Conservation (phyloP, 129 eudicot genomes). For the Flaveria sonorensis region DNA sequence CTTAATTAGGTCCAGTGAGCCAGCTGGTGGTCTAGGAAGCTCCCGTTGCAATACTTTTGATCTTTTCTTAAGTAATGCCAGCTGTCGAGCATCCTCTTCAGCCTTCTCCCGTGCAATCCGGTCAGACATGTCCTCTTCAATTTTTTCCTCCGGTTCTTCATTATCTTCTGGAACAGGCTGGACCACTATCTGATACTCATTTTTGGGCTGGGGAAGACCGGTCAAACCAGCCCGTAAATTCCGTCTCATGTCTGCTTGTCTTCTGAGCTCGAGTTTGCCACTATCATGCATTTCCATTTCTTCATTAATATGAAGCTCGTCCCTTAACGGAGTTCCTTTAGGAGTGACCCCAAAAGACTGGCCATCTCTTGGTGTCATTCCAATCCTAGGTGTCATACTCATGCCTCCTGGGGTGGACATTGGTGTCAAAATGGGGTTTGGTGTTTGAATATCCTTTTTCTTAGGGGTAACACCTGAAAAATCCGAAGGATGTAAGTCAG, state of each 20-base stretch:
- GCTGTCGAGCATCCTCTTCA: conserved; percentile 86
- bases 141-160: conserved; percentile 87
- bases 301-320: conserved; percentile 88
- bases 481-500: conserved; percentile 93
- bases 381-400: conserved; percentile 81
- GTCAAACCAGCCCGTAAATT: conserved; percentile 75
- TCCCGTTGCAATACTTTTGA: conserved; percentile 96
- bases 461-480: conserved; percentile 97
- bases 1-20: conserved; percentile 72
- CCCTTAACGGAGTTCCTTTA: conserved; percentile 92
- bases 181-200: conserved; percentile 81
- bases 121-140: conserved; percentile 99
- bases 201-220: conserved; percentile 89
- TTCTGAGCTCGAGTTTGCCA: conserved; percentile 60
- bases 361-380: conserved; percentile 89
- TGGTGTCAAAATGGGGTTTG: conserved; percentile 87
- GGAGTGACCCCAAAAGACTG: conserved; percentile 77
- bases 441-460: conserved; percentile 84
- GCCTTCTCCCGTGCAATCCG: conserved; percentile 88
- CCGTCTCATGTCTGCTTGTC: conserved; percentile 70
- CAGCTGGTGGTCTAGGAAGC: conserved; percentile 89
- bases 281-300: conserved; percentile 78
- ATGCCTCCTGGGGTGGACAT: conserved; percentile 66
- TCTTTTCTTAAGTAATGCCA: conserved; percentile 74
- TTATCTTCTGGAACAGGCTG: conserved; percentile 68